These are phyloP conservation scores for Rhynchospora tenuis DNA, from an alignment of 176 grass and related monocot genomes.

Conservation along the genomic window DNA sequence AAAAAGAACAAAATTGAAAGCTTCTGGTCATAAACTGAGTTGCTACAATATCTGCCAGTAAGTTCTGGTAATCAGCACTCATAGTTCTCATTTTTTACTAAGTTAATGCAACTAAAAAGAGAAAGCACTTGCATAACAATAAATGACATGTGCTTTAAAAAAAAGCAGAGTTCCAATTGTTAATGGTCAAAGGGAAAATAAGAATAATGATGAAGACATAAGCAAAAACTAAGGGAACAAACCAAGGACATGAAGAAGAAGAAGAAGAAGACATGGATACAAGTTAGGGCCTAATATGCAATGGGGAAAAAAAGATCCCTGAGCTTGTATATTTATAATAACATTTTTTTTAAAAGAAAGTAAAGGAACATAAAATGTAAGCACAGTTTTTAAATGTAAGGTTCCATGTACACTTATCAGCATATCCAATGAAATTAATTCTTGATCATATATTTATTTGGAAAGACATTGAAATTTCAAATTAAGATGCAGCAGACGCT, in stretches of 20 bases:
- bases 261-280: not conserved
- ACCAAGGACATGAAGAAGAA: slow-evolving; percentile 2
- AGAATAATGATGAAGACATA: not conserved
- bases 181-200: not conserved
- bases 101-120: not conserved
- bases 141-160: not conserved
- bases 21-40: slow-evolving; percentile 7
- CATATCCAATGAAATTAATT: not conserved
- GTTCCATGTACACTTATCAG: not conserved
- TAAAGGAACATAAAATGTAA: not conserved
- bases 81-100: not conserved
- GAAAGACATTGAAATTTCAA: not conserved
- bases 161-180: not conserved
- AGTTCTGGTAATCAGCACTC: not conserved
- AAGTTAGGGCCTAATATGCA: not conserved
- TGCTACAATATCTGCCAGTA: not conserved
- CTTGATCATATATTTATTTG: not conserved
- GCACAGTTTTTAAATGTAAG: not conserved
- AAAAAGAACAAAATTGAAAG: slow-evolving; percentile 8
- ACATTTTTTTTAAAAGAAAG: not conserved
- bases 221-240: not conserved
- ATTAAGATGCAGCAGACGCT: not conserved
- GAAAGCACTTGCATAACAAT: not conserved
- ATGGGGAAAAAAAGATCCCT: not conserved
- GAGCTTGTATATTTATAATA: slow-evolving; percentile 9